A percentile compares a stretch with the other conserved stretches of the same genome.
phyloP scores from a whole-genome alignment of 2,329 filamentous ascomycete genomes.

The Fusarium kyushuense region DNA sequence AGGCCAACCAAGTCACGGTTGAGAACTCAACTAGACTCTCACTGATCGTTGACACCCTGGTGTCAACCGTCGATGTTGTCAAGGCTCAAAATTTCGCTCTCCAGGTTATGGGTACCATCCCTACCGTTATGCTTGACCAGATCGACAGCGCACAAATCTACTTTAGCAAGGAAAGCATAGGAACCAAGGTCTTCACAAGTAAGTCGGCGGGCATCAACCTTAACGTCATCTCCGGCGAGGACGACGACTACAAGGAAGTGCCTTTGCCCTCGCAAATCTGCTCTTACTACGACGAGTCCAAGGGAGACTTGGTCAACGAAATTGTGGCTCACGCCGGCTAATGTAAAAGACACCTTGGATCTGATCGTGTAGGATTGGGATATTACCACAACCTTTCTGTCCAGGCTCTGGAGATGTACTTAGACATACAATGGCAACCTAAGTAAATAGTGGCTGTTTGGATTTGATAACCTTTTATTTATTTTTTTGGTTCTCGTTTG shows the following conservation, averaged over 20 bases:
- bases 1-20: slow-evolving; percentile 95
- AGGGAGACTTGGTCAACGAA: slow-evolving; percentile 86
- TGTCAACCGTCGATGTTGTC: slow-evolving; percentile 93
- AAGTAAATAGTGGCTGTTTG: slow-evolving; percentile 13
- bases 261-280: slow-evolving; percentile 92
- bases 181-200: slow-evolving; percentile 87
- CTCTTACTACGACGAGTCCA: slow-evolving; percentile 74
- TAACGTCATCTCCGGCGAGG: slow-evolving; percentile 76
- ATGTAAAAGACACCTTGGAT: slow-evolving; percentile 28
- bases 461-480: slow-evolving; percentile 11
- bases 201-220: slow-evolving; percentile 91
- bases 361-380: slow-evolving; percentile 36
- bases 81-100: slow-evolving; percentile 94
- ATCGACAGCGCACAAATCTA: slow-evolving; percentile 92
- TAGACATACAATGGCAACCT: slow-evolving; percentile 22
- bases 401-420: slow-evolving; percentile 22
- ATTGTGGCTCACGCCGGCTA: slow-evolving; percentile 95
- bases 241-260: slow-evolving; percentile 88
- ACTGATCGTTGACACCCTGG: slow-evolving; percentile 87
- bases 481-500: slow-evolving; percentile 13
- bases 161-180: slow-evolving; percentile 81
- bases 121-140: slow-evolving; percentile 91
- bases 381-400: slow-evolving; percentile 16
- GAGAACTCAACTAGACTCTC: slow-evolving; percentile 90
- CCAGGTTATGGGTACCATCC: slow-evolving; percentile 88